Evolutionary conservation across 148 eudicot species (phyloP), one percentile per base, ranked within the genome.

Genomic region (Persicaria maculosa): DNA sequence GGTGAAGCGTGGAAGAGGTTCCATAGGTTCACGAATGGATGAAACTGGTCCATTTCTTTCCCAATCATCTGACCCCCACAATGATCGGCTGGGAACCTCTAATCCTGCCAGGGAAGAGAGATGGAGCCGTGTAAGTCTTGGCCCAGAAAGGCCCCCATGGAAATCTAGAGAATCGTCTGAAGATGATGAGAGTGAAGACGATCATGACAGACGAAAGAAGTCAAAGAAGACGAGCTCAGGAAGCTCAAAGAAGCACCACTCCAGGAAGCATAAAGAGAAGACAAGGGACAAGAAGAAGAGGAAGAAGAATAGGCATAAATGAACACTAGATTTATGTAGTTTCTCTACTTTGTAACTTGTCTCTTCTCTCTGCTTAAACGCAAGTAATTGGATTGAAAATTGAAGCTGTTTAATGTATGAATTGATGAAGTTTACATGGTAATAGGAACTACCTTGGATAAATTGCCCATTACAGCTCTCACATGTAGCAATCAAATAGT

Each of bases 31-130:
- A 76, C 81, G 97, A 79, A 94, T 94, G 96, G 97, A 94, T 76
- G 98, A 94, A 86, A 82, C 96, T 25, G 98, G 98, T 71, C 98
- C 97, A 40, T 94, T 84, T 72, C 89, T 88, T 52, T 85, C 90
- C 74, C 61, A 75, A 43, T 31, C 50, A 59, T 67, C 83, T 67
- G 85, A 80, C 58, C 68, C 83, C 25, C 72, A 74, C n/a, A 85
- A 50, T 77, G 77, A 72, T 50, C 50, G 16, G 16, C 72, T 79
- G 50, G 68, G 50, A 19, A 71, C 48, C 47, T 40, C 77, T 50
- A 79, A 80, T 67, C 50, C 68, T 19, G 36, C 7, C 12, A 59
- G 72, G 17, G 80, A 79, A 65, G 80, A 78, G 44, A 62, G 76
- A 79, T 77, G 44, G 46, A 59, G 52, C 17, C 77, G 80, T 10